Percentiles rank a stretch among this genome's conserved stretches.
These are phyloP conservation scores for Carex arenaria DNA, from an alignment of 202 grass and related monocot genomes.

Conservation along the genomic window DNA sequence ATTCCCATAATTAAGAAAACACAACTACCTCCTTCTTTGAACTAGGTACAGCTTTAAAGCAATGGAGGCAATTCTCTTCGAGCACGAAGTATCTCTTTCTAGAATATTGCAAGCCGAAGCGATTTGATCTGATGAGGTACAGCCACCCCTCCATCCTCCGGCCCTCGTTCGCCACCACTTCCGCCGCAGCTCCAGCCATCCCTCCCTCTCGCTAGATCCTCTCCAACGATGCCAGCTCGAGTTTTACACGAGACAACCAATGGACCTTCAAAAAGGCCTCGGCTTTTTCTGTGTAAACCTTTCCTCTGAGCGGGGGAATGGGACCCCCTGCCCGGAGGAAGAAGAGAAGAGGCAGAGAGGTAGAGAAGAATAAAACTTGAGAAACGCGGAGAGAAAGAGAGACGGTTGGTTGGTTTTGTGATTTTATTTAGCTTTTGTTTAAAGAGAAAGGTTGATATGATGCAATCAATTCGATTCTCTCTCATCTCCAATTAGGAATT, in stretches of 20 bases:
- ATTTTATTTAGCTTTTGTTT: constrained; percentile 7
- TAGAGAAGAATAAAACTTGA: neutral
- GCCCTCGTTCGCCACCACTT: constrained; percentile 21
- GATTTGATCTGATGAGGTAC: constrained; percentile 88
- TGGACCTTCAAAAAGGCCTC: neutral
- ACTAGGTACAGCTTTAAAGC: constrained; percentile 59
- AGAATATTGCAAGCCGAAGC: constrained; percentile 74
- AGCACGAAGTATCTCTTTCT: constrained; percentile 98
- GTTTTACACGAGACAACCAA: neutral
- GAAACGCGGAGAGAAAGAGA: neutral
- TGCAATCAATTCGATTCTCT: constrained; percentile 10
- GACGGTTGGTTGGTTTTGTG: neutral
- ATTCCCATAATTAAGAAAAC: neutral
- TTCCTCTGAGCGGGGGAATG: constrained; percentile 22
- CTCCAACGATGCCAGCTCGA: neutral
- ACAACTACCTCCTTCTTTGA: constrained; percentile 53
- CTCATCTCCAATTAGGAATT: neutral
- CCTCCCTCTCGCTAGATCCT: constrained; percentile 5
- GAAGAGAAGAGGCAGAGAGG: neutral
- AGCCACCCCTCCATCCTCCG: constrained; percentile 86
- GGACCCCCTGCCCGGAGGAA: constrained; percentile 25
- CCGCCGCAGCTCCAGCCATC: neutral
- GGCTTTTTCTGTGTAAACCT: neutral
- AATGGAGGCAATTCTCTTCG: constrained; percentile 62
- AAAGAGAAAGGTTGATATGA: constrained; percentile 4